Conservation (phyloP, 2,329 filamentous ascomycete genomes). For the Fusarium xyrophilum region DNA sequence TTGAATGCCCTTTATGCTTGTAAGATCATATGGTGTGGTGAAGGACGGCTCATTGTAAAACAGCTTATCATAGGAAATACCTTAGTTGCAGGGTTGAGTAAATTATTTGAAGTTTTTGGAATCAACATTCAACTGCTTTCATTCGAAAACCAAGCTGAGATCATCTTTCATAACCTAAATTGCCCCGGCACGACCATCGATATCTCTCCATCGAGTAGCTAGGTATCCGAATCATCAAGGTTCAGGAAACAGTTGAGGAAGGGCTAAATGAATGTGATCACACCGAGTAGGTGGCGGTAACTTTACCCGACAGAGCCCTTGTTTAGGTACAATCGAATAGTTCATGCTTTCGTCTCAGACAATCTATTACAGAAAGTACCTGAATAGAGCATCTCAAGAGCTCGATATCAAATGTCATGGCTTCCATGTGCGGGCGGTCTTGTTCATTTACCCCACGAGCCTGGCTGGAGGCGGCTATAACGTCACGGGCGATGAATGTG, state of each 20-base stretch:
- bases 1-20: slow-evolving; percentile 21
- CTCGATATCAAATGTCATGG: background rate
- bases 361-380: too few relatives aligned
- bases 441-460: slow-evolving; percentile 33
- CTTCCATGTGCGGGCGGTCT: slow-evolving; percentile 8
- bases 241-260: background rate
- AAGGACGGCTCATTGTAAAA: slow-evolving; percentile 33
- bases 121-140: slow-evolving; percentile 12
- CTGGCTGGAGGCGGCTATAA: slow-evolving; percentile 15
- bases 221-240: background rate
- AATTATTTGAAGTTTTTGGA: slow-evolving; percentile 27
- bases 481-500: slow-evolving; percentile 32
- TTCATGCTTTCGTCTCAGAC: background rate
- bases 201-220: background rate
- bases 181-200: background rate
- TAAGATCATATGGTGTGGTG: slow-evolving; percentile 34
- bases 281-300: background rate
- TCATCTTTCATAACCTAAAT: background rate
- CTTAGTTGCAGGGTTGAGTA: slow-evolving; percentile 5
- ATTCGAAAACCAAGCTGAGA: background rate
- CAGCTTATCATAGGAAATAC: slow-evolving; percentile 8
- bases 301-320: background rate
- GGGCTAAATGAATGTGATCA: background rate
- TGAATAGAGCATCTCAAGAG: background rate
- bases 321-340: background rate